Evolutionary conservation across 345 rosid genomes (phyloP).

Genomic region (Acer negundo): DNA sequence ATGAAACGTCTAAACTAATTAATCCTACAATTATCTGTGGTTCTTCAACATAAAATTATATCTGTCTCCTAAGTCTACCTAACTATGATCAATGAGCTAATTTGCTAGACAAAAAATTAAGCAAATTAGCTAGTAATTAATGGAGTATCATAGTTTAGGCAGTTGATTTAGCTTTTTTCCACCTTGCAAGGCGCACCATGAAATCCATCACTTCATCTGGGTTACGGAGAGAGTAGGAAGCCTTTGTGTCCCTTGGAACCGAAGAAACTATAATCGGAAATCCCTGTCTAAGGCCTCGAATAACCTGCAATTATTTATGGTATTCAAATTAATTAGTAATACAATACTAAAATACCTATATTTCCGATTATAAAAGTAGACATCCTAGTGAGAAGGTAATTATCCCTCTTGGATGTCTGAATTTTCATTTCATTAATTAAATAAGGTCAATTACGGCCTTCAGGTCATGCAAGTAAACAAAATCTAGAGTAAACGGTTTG

Average conservation of each 20-base stretch:
- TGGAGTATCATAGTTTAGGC: background rate
- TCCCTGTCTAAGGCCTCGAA: slow-evolving; percentile 39
- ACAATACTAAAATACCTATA: no score
- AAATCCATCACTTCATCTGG: slow-evolving; percentile 41
- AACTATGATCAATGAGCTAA: background rate
- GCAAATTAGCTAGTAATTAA: slow-evolving; percentile 8
- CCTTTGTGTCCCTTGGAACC: slow-evolving; percentile 42
- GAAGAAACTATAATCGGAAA: slow-evolving; percentile 45
- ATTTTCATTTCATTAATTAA: no score
- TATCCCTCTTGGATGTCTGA: background rate
- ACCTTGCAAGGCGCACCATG: slow-evolving; percentile 35
- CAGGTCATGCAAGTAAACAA: no score
- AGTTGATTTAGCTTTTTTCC: slow-evolving; percentile 31
- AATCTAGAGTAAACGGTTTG: no score
- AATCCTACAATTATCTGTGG: no score
- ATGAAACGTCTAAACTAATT: no score
- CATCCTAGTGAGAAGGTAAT: background rate
- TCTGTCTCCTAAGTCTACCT: background rate
- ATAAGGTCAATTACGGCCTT: no score
- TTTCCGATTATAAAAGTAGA: no score
- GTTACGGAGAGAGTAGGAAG: slow-evolving; percentile 42
- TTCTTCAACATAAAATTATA: no score
- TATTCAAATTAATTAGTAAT: background rate
- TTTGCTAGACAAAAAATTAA: background rate
- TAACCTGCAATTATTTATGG: slow-evolving; percentile 25